Evolutionary conservation across 495 filamentous ascomycete species (phyloP).

Genomic region (Penicillium diatomitis): DNA sequence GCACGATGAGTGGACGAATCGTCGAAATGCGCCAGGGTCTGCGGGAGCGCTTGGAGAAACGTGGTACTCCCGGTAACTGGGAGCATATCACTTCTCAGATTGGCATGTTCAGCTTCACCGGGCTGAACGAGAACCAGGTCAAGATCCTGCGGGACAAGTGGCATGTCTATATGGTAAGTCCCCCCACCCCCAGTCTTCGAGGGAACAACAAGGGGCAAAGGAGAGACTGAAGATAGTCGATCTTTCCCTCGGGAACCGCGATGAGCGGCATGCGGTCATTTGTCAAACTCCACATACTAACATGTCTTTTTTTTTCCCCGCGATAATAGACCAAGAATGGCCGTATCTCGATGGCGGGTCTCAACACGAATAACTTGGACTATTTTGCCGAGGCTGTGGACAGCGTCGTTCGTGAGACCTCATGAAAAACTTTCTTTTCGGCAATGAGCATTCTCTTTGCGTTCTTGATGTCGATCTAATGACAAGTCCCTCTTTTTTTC

Average conservation of each 20-base stretch:
- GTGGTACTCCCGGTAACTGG: conserved; percentile 81
- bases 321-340: conserved; percentile 76
- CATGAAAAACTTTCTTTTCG: conserved; percentile 1
- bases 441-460: too few relatives aligned
- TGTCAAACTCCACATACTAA: not conserved
- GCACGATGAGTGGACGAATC: conserved; percentile 91
- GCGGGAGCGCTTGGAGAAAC: conserved; percentile 64
- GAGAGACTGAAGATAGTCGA: not conserved
- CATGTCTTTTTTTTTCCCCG: not conserved
- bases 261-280: too few relatives aligned
- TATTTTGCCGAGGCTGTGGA: conserved; percentile 87
- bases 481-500: too few relatives aligned
- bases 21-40: conserved; percentile 76
- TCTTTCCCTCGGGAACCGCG: not conserved
- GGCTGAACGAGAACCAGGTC: conserved; percentile 81
- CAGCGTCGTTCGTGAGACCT: conserved; percentile 64
- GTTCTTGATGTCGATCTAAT: too few relatives aligned
- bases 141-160: conserved; percentile 63
- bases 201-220: too few relatives aligned
- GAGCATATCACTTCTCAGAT: conserved; percentile 97
- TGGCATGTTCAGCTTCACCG: conserved; percentile 99
- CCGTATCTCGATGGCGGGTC: conserved; percentile 89
- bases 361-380: conserved; percentile 86
- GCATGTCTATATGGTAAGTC: conserved; percentile 78
- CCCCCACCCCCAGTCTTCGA: not conserved